These are phyloP conservation scores for Helichrysum umbraculigerum DNA, from an alignment of 129 eudicot genomes.

Conservation along the genomic window DNA sequence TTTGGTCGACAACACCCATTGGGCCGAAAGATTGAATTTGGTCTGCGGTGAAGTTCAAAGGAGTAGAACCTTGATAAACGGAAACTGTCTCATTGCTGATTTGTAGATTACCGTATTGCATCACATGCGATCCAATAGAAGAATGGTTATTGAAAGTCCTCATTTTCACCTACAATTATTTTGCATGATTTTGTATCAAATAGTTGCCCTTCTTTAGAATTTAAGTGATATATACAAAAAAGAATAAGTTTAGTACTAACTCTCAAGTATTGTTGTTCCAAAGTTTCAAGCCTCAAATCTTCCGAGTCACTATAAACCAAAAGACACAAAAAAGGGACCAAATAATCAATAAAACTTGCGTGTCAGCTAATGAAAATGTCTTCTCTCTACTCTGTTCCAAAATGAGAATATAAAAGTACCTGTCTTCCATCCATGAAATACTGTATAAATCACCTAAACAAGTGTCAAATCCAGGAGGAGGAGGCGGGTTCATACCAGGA, in stretches of 20 bases:
- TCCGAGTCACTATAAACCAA: constrained; percentile 51
- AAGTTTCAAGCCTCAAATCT: constrained; percentile 61
- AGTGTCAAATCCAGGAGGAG: constrained; percentile 64
- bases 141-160: constrained; percentile 62
- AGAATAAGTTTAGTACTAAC: constrained; percentile 26
- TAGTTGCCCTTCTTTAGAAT: neutral
- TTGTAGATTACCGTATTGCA: constrained; percentile 64
- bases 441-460: constrained; percentile 85
- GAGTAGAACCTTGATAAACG: constrained; percentile 61
- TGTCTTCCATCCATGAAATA: constrained; percentile 78
- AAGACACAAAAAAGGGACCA: neutral
- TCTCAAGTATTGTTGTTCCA: constrained; percentile 56
- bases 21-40: neutral
- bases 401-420: neutral
- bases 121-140: constrained; percentile 69
- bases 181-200: neutral
- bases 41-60: constrained; percentile 41
- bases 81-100: constrained; percentile 57
- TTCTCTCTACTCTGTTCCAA: neutral
- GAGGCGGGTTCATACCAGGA: constrained; percentile 54
- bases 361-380: neutral
- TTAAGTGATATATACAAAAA: neutral
- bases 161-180: constrained; percentile 51
- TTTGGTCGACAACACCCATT: neutral
- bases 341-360: neutral